These are phyloP conservation scores for Pholiota conissans DNA, from an alignment of 768 basidiomycete species.

Conservation along the genomic window DNA sequence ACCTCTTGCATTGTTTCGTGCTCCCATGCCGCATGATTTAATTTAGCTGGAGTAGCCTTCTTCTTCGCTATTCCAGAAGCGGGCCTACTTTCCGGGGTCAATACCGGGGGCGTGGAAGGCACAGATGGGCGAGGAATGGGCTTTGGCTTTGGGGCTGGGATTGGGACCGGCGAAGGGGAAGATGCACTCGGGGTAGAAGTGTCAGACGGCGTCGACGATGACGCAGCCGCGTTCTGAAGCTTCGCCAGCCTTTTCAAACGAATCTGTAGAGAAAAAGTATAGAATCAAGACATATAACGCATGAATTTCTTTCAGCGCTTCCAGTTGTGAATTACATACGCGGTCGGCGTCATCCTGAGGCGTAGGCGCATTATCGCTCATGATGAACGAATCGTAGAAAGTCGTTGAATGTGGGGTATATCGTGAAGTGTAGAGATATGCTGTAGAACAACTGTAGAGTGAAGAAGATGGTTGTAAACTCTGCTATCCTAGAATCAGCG, in stretches of 20 bases:
- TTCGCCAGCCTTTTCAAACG: conserved; percentile 90
- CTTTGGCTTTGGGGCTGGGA: conserved; percentile 28
- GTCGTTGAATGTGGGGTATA: not conserved
- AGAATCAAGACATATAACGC: not conserved
- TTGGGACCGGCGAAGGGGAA: conserved; percentile 20
- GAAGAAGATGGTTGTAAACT: not conserved
- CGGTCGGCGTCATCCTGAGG: conserved; percentile 82
- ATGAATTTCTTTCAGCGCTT: not conserved
- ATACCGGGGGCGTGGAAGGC: conserved; percentile 23
- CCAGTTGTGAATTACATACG: conserved; percentile 37
- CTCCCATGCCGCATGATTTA: conserved; percentile 72
- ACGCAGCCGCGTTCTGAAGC: conserved; percentile 49
- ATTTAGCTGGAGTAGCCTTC: conserved; percentile 42
- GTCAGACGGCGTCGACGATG: conserved; percentile 33
- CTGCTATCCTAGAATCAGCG: not conserved
- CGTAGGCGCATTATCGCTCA: conserved; percentile 42
- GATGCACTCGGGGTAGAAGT: conserved; percentile 23
- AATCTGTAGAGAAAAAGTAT: conserved; percentile 52
- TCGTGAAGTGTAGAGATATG: not conserved
- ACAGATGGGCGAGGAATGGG: conserved; percentile 32
- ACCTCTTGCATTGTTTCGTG: conserved; percentile 64
- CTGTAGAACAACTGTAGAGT: not conserved
- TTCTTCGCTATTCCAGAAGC: conserved; percentile 46
- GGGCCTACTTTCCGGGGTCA: conserved; percentile 30
- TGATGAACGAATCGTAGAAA: conserved; percentile 14